Evolutionary conservation across 2,329 filamentous ascomycete species (phyloP), one percentile per base, ranked within the genome.

Genomic region (Claviceps sp.): DNA sequence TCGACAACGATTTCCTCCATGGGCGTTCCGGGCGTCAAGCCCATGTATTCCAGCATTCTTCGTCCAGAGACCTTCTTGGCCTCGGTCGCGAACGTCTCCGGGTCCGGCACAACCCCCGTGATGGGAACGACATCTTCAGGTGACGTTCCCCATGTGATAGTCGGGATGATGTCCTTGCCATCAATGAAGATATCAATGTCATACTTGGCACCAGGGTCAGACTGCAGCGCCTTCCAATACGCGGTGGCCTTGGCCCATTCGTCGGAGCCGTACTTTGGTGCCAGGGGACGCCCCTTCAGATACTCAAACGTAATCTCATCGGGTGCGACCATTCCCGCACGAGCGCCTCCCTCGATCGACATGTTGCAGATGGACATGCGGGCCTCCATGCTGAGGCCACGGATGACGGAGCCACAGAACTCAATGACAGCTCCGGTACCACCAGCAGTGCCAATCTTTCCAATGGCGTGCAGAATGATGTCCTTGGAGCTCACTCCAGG

Each of bases 341-440:
- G 81, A 47, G 93, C 93, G 70, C 93, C 93, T 60, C 78, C 93
- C 75, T 98, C 93, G 60, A 97, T 96, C 14, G 90, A 89, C 93
- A 97, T 97, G 75, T 98, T 98, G 76, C 93, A 97, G 67, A 98
- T 95, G 57, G 90, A 96, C 93, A 98, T 97, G 60, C 93, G 83
- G 44, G 91, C 93, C 71, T 97, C 93, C 81, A 98, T 95, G 70
- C 88, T 95, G 61, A 97, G 76, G 56, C 71, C 73, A 60, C 89
- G 83, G 65, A 98, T 96, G 56, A 93, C 88, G 50, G 90, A 95
- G 55, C 93, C 93, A 65, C 89, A 95, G 74, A 91, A 98, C 73
- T 98, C 93, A 62, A 98, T 96, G 58, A 97, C 93, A 50, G 86
- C 84, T 56, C 91, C 90, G 52, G 85, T 97, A 61, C 93, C 93